Evolutionary conservation across 768 basidiomycete species (phyloP).

Genomic region (Tylopilus rubrobrunneus): DNA sequence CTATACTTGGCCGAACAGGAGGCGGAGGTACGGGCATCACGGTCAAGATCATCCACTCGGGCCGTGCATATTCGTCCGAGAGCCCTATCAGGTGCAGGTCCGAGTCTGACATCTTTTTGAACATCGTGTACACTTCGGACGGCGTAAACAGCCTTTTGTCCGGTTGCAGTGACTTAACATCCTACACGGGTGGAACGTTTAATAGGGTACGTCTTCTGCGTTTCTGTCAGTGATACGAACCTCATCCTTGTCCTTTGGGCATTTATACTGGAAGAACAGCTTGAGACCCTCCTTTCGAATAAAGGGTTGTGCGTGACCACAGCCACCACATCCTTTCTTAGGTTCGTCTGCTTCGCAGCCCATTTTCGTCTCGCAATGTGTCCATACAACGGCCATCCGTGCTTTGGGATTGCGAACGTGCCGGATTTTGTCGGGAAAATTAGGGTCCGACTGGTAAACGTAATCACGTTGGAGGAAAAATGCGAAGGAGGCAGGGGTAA

Average conservation of each 20-base stretch:
- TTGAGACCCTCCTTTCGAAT: conserved; percentile 95
- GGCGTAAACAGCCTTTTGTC: conserved; percentile 82
- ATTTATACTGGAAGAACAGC: conserved; percentile 92
- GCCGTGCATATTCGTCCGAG: conserved; percentile 92
- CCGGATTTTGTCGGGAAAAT: conserved; percentile 83
- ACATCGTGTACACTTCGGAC: conserved; percentile 86
- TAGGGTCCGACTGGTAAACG: conserved; percentile 66
- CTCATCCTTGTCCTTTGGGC: conserved; percentile 92
- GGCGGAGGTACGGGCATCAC: conserved; percentile 97
- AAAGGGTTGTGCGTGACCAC: conserved; percentile 86
- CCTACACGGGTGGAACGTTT: conserved; percentile 41
- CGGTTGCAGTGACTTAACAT: conserved; percentile 74
- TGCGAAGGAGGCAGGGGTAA: conserved; percentile 43
- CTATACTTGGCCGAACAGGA: conserved; percentile 95
- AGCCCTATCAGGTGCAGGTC: conserved; percentile 89
- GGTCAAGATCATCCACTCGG: conserved; percentile 99
- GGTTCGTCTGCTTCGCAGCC: conserved; percentile 85
- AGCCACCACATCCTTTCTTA: conserved; percentile 94
- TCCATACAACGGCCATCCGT: conserved; percentile 84
- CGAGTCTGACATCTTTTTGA: conserved; percentile 90
- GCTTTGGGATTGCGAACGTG: conserved; percentile 83
- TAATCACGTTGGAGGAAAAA: conserved; percentile 23
- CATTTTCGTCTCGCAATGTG: conserved; percentile 84
- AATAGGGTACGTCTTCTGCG: conserved; percentile 6
- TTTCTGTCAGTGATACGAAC: conserved; percentile 43